Conservation (phyloP, 176 grass and related monocot species). For the Poa pratensis region DNA sequence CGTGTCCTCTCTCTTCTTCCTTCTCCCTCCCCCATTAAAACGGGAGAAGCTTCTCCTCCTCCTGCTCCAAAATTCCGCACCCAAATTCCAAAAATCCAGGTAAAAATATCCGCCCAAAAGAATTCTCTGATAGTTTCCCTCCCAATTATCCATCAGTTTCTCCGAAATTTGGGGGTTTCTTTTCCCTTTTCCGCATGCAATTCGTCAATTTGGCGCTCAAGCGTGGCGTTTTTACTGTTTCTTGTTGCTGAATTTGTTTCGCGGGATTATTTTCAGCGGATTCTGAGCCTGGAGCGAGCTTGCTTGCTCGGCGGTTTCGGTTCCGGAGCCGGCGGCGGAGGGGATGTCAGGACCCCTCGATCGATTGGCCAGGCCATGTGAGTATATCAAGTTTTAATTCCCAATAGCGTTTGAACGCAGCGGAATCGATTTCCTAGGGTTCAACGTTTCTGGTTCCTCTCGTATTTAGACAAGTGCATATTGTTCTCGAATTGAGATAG, state of each 20-base stretch:
- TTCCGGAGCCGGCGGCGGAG: constrained; percentile 19
- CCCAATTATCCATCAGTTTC: neutral
- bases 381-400: constrained; percentile 36
- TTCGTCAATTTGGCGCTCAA: neutral
- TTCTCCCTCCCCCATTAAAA: constrained; percentile 51
- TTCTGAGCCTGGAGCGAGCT: constrained; percentile 15
- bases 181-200: neutral
- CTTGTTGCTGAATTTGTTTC: neutral
- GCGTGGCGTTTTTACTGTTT: neutral
- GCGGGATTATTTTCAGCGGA: constrained; percentile 21
- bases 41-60: constrained; percentile 25
- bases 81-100: constrained; percentile 30
- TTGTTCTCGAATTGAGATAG: neutral
- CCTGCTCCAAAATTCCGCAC: constrained; percentile 39
- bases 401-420: neutral
- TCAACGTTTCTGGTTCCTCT: constrained; percentile 3
- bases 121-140: neutral
- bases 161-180: neutral
- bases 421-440: constrained; percentile 7
- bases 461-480: neutral
- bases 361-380: constrained; percentile 75
- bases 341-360: constrained; percentile 86
- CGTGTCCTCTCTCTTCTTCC: constrained; percentile 4
- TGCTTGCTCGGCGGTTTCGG: constrained; percentile 4
- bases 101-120: neutral